These are phyloP conservation scores for Berberis vulgaris DNA, from an alignment of 164 flowering plant genomes.

Conservation along the genomic window DNA sequence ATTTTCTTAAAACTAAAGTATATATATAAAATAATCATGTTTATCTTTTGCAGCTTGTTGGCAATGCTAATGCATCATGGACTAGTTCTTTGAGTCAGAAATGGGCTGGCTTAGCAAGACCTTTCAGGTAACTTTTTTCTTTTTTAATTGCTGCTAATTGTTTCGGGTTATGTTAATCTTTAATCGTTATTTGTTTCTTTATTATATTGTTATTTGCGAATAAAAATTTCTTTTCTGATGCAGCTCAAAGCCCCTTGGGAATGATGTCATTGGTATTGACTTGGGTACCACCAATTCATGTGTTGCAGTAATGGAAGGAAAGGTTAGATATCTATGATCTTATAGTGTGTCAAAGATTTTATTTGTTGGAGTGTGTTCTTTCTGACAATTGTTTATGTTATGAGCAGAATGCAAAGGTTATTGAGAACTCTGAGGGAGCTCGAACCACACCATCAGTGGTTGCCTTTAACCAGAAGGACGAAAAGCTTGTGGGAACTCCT, in stretches of 20 bases:
- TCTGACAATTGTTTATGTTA: not conserved
- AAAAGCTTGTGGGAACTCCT: slow-evolving; percentile 55
- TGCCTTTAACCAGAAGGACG: slow-evolving; percentile 50
- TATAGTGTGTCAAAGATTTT: not conserved
- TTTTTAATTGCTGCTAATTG: not conserved
- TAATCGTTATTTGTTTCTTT: no score
- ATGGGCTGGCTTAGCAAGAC: not conserved
- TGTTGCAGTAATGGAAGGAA: slow-evolving; percentile 61
- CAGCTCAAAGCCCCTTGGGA: not conserved
- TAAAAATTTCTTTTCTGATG: not conserved
- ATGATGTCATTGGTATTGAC: slow-evolving; percentile 58
- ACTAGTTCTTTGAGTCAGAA: not conserved
- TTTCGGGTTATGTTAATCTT: not conserved
- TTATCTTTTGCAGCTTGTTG: not conserved
- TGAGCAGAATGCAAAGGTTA: slow-evolving; percentile 46
- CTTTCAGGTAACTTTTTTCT: not conserved
- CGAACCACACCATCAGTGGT: slow-evolving; percentile 66
- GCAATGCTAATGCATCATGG: not conserved
- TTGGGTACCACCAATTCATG: slow-evolving; percentile 68
- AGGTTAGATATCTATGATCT: slow-evolving; percentile 19
- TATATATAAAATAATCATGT: no score
- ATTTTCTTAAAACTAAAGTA: no score
- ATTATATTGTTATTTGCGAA: no score
- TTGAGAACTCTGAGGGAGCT: slow-evolving; percentile 66
- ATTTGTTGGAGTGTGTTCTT: not conserved